phyloP scores from a whole-genome alignment of 257 asterid genomes.

The Pogostemon cablin region DNA sequence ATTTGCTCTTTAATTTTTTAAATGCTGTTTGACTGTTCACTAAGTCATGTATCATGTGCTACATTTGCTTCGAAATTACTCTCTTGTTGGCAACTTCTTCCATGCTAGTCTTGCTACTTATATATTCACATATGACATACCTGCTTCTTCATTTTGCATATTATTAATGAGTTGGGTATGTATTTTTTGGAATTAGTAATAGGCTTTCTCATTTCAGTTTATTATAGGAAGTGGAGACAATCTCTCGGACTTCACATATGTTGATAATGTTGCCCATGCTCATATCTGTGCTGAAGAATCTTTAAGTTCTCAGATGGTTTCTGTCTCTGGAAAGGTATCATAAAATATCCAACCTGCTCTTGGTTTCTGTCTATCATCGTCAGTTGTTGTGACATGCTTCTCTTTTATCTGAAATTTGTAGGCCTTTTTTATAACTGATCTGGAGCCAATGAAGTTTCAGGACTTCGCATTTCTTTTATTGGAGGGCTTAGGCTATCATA shows the following conservation, averaged over 20 bases:
- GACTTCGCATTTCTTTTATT: slow-evolving; percentile 57
- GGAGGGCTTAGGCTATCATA: slow-evolving; percentile 66
- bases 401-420: slow-evolving; percentile 36
- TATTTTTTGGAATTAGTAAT: slow-evolving; percentile 71
- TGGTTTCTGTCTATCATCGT: slow-evolving; percentile 18
- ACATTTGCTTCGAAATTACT: slow-evolving; percentile 13
- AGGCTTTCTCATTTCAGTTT: slow-evolving; percentile 94
- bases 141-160: slow-evolving; percentile 21
- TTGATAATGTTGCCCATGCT: slow-evolving; percentile 92
- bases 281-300: slow-evolving; percentile 86
- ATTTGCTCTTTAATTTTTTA: not conserved
- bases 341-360: slow-evolving; percentile 29
- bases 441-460: slow-evolving; percentile 65
- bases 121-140: not conserved
- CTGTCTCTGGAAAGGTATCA: slow-evolving; percentile 74
- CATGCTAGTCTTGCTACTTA: slow-evolving; percentile 6
- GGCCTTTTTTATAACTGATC: slow-evolving; percentile 76
- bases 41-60: slow-evolving; percentile 23
- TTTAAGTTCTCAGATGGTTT: slow-evolving; percentile 54
- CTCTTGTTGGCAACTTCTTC: slow-evolving; percentile 11
- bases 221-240: slow-evolving; percentile 79
- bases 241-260: slow-evolving; percentile 76
- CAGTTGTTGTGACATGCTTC: slow-evolving; percentile 25
- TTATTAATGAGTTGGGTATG: slow-evolving; percentile 32
- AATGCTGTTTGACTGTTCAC: slow-evolving; percentile 22